phyloP scores from a whole-genome alignment of 768 basidiomycete genomes.

The Leccinum ochraceum region DNA sequence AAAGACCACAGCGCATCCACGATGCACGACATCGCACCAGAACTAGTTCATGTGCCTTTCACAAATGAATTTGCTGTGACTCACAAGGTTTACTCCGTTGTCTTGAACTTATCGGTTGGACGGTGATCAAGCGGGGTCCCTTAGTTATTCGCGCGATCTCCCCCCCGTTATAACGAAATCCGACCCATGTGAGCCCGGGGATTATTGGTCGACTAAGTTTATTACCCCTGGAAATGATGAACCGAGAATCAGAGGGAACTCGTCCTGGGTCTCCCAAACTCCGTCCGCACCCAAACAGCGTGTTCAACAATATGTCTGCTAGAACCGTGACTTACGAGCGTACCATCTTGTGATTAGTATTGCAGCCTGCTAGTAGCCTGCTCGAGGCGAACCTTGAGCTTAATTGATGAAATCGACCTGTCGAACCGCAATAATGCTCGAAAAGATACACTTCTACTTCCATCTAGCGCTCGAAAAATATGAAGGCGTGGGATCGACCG shows the following conservation, averaged over 20 bases:
- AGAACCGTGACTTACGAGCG: constrained; percentile 2
- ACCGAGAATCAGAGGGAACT: background rate
- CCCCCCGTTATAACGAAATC: constrained; percentile 6
- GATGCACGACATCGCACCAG: background rate
- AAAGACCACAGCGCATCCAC: background rate
- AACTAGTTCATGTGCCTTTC: background rate
- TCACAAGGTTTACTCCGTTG: background rate
- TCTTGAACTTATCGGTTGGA: background rate
- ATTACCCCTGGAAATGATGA: background rate
- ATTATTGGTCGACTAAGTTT: background rate
- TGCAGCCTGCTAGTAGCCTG: constrained; percentile 1
- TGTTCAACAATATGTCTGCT: constrained; percentile 7
- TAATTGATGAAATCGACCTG: background rate
- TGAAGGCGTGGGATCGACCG: constrained; percentile 4
- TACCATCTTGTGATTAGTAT: background rate
- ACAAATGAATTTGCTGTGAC: background rate
- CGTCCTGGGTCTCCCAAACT: constrained; percentile 5
- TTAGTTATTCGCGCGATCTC: constrained; percentile 11
- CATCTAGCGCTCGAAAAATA: background rate
- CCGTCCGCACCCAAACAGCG: constrained; percentile 19
- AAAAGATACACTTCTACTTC: background rate
- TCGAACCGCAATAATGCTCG: background rate
- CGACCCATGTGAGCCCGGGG: too few species aligned
- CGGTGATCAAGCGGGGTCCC: constrained; percentile 1
- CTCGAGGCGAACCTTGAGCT: constrained; percentile 4